Evolutionary conservation across 78 protist genomes (phyloP), one percentile per base, ranked within the genome.

Genomic region (Polysphondylium violaceum): DNA sequence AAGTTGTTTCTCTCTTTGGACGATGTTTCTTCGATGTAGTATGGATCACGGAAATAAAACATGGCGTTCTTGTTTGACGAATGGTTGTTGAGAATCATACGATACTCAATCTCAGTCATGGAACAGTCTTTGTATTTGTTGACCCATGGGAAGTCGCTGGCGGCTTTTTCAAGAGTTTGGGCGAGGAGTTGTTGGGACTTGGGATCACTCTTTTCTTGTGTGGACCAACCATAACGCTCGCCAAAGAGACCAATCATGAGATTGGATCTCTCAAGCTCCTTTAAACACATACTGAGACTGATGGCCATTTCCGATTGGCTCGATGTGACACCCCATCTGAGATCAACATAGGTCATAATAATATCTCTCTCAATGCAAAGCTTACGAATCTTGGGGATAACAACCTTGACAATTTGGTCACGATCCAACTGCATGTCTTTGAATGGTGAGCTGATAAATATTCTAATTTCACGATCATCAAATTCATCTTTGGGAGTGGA

Each of bases 251-350:
- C 95, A 17, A 92, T 41, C 4, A 92, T 14, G 3, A 74, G 17
- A 36, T 74, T 92, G 23, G 75, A 74, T 61, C 86, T 92, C 16
- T 74, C 86, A 25, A 92, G 38, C 25, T 92, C 95, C 17, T 77
- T 78, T 11, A 92, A 47, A 33, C 95, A 92, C 93, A 86, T 92
- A 9, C 55, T 11, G 6, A 92, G 61, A 25, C 86, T 76, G 19
- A 38, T 59, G 2, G 92, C 69, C 56, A 75, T 88, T 51, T 92
- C 88, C 5, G 76, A 47, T 47, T 85, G 92, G 27, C 29, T 87
- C 12, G 36, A 43, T 0, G 95, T 92, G 11, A 92, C 95, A 56
- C 95, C 95, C 95, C 95, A 92, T 35, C 95, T 61, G 21, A 92
- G 41, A 53, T 92, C 95, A 7, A 92, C 95, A 41, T 75, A 71